These are phyloP conservation scores for Globisporangium cylindrosporum DNA, from an alignment of 352 stramenopile genomes.

Conservation along the genomic window DNA sequence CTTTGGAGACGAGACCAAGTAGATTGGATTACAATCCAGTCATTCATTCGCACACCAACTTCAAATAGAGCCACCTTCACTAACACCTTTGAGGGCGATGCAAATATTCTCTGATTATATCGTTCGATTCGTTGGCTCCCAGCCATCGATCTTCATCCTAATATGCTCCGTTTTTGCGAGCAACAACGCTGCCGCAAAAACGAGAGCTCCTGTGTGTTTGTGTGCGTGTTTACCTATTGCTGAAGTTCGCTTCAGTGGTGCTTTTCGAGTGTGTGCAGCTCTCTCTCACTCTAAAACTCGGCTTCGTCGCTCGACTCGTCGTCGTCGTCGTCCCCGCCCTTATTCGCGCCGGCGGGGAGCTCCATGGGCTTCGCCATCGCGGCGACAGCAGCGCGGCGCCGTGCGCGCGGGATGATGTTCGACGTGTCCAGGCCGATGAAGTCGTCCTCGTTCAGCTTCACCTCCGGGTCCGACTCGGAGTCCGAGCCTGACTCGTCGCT, in stretches of 20 bases:
- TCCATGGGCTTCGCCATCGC: slow-evolving; percentile 68
- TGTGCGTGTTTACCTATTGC: slow-evolving; percentile 6
- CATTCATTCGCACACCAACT: neutral
- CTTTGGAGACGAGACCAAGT: slow-evolving; percentile 11
- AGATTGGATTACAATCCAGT: neutral
- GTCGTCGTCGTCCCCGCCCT: slow-evolving; percentile 35
- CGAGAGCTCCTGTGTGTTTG: neutral
- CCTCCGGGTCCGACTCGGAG: slow-evolving; percentile 62
- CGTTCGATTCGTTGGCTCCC: neutral
- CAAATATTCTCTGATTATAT: neutral
- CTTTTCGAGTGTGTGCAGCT: neutral
- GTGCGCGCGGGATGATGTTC: slow-evolving; percentile 83
- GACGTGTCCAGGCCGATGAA: slow-evolving; percentile 79
- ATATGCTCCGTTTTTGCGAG: neutral
- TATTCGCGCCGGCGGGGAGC: slow-evolving; percentile 29
- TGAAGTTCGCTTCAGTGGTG: neutral
- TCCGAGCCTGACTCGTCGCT: slow-evolving; percentile 63
- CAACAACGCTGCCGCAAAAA: neutral
- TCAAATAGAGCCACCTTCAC: neutral
- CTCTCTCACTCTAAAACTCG: slow-evolving; percentile 65
- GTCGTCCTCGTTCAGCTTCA: slow-evolving; percentile 87
- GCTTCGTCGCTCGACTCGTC: slow-evolving; percentile 81
- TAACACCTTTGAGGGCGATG: neutral
- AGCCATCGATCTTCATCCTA: neutral
- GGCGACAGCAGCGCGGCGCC: slow-evolving; percentile 65